phyloP scores from a whole-genome alignment of 1,284 basidiomycete genomes.

The Ustilago loliicola region DNA sequence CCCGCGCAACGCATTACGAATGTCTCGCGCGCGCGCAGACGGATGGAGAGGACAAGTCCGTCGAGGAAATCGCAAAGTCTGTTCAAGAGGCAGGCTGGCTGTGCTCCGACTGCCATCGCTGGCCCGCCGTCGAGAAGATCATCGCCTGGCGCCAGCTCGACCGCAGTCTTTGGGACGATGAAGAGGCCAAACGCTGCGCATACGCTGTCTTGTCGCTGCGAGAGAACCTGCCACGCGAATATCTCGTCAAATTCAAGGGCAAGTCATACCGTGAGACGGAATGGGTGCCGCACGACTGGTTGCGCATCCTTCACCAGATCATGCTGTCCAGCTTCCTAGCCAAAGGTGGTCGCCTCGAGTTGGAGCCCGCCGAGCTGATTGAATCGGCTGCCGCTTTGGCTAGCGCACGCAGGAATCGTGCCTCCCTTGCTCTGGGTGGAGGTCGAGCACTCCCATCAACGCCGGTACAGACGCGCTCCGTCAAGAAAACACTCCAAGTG shows the following conservation, averaged over 20 bases:
- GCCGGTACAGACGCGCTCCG: slow-evolving; percentile 17
- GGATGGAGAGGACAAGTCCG: slow-evolving; percentile 13
- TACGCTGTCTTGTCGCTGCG: slow-evolving; percentile 31
- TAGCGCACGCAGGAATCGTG: slow-evolving; percentile 27
- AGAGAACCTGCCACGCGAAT: slow-evolving; percentile 55
- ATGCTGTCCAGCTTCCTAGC: slow-evolving; percentile 36
- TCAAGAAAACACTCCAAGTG: slow-evolving; percentile 44
- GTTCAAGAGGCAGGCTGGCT: slow-evolving; percentile 39
- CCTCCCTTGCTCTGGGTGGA: slow-evolving; percentile 32
- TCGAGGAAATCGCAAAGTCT: slow-evolving; percentile 40
- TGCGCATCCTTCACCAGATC: slow-evolving; percentile 30
- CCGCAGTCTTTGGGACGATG: slow-evolving; percentile 35
- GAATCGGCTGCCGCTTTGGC: slow-evolving; percentile 27
- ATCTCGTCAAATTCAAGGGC: slow-evolving; percentile 61
- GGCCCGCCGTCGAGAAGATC: slow-evolving; percentile 49
- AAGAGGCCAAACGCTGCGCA: slow-evolving; percentile 23
- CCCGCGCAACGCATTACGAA: slow-evolving; percentile 53
- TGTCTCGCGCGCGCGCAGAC: slow-evolving; percentile 27
- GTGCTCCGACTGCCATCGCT: slow-evolving; percentile 53
- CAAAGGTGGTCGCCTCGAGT: slow-evolving; percentile 52
- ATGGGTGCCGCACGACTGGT: slow-evolving; percentile 61
- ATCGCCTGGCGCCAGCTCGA: slow-evolving; percentile 57
- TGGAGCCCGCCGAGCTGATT: slow-evolving; percentile 49
- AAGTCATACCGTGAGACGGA: slow-evolving; percentile 52
- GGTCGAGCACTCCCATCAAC: slow-evolving; percentile 19